Evolutionary conservation across 2,329 filamentous ascomycete species (phyloP).

Genomic region (Phialocephala subalpina): DNA sequence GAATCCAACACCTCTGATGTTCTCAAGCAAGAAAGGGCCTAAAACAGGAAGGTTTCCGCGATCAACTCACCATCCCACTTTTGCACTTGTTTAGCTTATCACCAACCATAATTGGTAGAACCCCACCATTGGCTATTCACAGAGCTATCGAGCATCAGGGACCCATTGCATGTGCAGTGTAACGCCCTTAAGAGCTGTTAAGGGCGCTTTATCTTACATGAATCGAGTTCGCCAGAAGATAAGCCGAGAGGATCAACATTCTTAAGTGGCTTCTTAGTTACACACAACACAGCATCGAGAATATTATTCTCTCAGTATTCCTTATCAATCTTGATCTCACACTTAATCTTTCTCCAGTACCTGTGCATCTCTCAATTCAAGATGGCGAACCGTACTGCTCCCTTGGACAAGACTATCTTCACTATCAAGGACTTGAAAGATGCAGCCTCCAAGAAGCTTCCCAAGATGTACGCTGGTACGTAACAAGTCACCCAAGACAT

Average conservation of each 20-base stretch:
- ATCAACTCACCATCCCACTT: constrained; percentile 6
- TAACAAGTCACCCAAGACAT: neutral
- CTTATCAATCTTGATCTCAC: too few relatives aligned
- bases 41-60: constrained; percentile 9
- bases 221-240: neutral
- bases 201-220: neutral
- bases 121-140: neutral
- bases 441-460: constrained; percentile 48
- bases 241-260: neutral
- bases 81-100: neutral
- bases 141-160: too few relatives aligned
- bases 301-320: too few relatives aligned
- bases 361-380: neutral
- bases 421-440: constrained; percentile 51
- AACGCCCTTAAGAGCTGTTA: neutral
- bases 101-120: neutral
- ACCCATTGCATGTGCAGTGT: neutral
- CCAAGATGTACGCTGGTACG: constrained; percentile 49
- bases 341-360: neutral
- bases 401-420: constrained; percentile 36
- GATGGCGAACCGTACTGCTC: constrained; percentile 35
- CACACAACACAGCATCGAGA: neutral
- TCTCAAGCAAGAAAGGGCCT: neutral
- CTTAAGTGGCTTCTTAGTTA: neutral
- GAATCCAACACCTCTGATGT: neutral